Conservation (phyloP, 495 filamentous ascomycete genomes). For the Aspergillus heteromorphus region DNA sequence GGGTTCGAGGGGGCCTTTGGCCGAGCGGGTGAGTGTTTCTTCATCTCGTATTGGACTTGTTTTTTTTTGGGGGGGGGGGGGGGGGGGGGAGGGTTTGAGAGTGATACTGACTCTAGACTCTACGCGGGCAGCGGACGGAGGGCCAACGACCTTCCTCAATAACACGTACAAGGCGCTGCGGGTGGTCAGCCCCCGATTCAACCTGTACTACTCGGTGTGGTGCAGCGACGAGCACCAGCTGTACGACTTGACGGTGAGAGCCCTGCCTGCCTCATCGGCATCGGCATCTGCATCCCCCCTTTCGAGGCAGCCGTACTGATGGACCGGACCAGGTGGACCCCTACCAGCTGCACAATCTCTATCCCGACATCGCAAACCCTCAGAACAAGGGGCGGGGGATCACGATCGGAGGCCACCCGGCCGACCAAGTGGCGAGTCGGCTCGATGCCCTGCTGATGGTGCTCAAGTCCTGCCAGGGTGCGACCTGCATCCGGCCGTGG, state of each 20-base stretch:
- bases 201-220: conserved; percentile 54
- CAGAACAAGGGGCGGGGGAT: neutral
- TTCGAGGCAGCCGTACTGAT: too few relatives aligned
- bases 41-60: neutral
- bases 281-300: too few relatives aligned
- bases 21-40: conserved; percentile 7
- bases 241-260: conserved; percentile 43
- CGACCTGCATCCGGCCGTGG: conserved; percentile 48
- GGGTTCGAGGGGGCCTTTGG: conserved; percentile 32
- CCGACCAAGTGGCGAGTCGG: conserved; percentile 36
- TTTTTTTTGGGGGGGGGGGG: too few relatives aligned
- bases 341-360: conserved; percentile 48
- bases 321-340: conserved; percentile 37
- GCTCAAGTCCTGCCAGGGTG: conserved; percentile 51
- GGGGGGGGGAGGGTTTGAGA: too few relatives aligned
- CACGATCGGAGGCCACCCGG: conserved; percentile 24
- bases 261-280: neutral
- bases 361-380: conserved; percentile 18
- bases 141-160: conserved; percentile 20
- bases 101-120: neutral
- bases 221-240: conserved; percentile 53
- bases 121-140: neutral
- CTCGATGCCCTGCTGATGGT: conserved; percentile 54
- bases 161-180: conserved; percentile 55
- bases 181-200: conserved; percentile 41